These are phyloP conservation scores for Cytospora chrysosperma DNA, from an alignment of 2,329 filamentous ascomycete species.

Conservation along the genomic window DNA sequence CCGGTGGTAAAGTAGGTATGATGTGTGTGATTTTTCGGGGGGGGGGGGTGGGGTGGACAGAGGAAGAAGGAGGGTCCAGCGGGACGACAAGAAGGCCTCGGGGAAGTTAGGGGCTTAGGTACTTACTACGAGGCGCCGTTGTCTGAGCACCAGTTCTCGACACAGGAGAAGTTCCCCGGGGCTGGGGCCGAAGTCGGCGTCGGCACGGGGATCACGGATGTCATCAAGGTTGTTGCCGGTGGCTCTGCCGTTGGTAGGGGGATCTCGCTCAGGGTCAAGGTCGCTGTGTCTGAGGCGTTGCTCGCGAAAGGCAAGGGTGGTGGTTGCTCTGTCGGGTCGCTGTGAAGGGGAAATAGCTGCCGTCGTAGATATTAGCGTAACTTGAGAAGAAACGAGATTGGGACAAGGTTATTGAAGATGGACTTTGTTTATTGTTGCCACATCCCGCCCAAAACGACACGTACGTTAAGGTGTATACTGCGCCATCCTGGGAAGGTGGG, in stretches of 20 bases:
- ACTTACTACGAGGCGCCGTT: slow-evolving; percentile 10
- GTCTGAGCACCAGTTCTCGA: background rate
- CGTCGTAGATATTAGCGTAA: background rate
- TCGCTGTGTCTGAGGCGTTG: background rate
- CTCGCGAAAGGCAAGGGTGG: background rate
- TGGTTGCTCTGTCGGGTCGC: background rate
- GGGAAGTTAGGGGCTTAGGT: too few species aligned
- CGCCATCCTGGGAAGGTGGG: background rate
- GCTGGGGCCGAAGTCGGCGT: background rate
- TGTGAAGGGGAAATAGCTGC: background rate
- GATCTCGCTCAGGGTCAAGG: background rate
- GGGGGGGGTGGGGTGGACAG: background rate
- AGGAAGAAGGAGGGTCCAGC: too few species aligned
- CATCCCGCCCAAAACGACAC: background rate
- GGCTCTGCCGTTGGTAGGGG: background rate
- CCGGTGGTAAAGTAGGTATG: too few species aligned
- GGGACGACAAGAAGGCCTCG: too few species aligned
- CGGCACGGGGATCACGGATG: background rate
- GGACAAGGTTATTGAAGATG: background rate
- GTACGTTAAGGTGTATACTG: background rate
- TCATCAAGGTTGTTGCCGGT: background rate
- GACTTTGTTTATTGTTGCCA: background rate
- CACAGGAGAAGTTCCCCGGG: background rate
- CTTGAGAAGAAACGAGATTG: background rate
- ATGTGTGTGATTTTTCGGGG: too few species aligned